Evolutionary conservation across 169 alveolate genomes (phyloP).

Genomic region (Cardiosporidium cionae): DNA sequence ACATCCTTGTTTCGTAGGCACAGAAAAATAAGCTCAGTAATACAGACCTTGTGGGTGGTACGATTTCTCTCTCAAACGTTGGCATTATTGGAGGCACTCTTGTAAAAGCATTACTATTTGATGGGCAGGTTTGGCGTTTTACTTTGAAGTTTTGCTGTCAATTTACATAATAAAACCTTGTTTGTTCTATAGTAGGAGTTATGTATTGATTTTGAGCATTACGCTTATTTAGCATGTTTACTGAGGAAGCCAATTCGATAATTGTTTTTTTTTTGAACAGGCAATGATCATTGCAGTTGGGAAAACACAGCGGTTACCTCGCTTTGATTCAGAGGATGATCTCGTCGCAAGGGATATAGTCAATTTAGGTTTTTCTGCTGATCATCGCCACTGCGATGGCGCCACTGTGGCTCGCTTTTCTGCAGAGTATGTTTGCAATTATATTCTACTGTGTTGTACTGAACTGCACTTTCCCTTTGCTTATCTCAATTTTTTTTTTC

Average conservation of each 20-base stretch:
- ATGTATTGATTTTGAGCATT: no score
- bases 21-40: slow-evolving; percentile 43
- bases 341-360: slow-evolving; percentile 37
- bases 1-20: slow-evolving; percentile 14
- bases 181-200: no score
- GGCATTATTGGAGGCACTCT: slow-evolving; percentile 89
- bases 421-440: neutral
- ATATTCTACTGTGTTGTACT: neutral
- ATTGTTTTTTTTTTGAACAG: neutral
- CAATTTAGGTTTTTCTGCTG: slow-evolving; percentile 76
- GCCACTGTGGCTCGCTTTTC: slow-evolving; percentile 44
- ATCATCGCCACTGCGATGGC: slow-evolving; percentile 90
- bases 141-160: no score
- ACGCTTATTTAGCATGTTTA: no score
- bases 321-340: slow-evolving; percentile 35
- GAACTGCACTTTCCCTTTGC: neutral
- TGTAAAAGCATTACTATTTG: slow-evolving; percentile 78
- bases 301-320: slow-evolving; percentile 48
- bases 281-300: slow-evolving; percentile 81
- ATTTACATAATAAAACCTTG: no score
- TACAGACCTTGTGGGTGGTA: slow-evolving; percentile 79
- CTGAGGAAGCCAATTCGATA: no score
- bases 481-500: neutral
- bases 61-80: slow-evolving; percentile 80
- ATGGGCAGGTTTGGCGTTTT: slow-evolving; percentile 77